Evolutionary conservation across 768 basidiomycete genomes (phyloP).

Genomic region (Leucosporidium yakuticum): DNA sequence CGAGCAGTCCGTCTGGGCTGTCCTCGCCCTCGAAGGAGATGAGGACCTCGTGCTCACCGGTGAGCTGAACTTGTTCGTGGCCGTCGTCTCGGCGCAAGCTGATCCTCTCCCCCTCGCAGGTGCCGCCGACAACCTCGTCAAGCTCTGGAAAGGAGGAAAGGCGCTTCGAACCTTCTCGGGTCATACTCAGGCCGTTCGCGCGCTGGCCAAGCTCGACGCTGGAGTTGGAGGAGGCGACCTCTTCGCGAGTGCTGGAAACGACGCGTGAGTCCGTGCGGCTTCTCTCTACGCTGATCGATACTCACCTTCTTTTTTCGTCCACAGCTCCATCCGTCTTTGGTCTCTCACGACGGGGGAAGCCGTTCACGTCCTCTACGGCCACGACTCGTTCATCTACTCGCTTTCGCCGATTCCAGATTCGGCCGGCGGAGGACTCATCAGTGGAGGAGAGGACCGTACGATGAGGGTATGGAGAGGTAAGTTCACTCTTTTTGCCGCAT

Average conservation of each 20-base stretch:
- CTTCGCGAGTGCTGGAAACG: constrained; percentile 93
- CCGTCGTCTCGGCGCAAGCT: background rate
- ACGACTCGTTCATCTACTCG: constrained; percentile 95
- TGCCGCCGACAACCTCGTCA: constrained; percentile 92
- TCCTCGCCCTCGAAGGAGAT: constrained; percentile 59
- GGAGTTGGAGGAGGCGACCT: constrained; percentile 46
- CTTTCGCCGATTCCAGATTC: constrained; percentile 65
- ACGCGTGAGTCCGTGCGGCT: constrained; percentile 54
- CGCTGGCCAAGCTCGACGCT: constrained; percentile 62
- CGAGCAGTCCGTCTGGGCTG: constrained; percentile 89
- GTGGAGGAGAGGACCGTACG: constrained; percentile 89
- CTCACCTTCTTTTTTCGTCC: constrained; percentile 8
- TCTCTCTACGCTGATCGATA: background rate
- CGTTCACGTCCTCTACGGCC: constrained; percentile 76
- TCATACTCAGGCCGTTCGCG: constrained; percentile 82
- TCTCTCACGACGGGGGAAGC: constrained; percentile 58
- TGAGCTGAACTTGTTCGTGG: constrained; percentile 39
- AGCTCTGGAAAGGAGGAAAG: constrained; percentile 67
- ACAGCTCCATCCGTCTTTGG: constrained; percentile 87
- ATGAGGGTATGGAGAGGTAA: constrained; percentile 84
- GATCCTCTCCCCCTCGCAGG: constrained; percentile 43
- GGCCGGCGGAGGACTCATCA: constrained; percentile 64
- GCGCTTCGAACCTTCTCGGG: constrained; percentile 70
- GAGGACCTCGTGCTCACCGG: constrained; percentile 76
- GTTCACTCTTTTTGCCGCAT: background rate